phyloP scores from a whole-genome alignment of 2,329 filamentous ascomycete genomes.

The Plenodomus tracheiphilus region DNA sequence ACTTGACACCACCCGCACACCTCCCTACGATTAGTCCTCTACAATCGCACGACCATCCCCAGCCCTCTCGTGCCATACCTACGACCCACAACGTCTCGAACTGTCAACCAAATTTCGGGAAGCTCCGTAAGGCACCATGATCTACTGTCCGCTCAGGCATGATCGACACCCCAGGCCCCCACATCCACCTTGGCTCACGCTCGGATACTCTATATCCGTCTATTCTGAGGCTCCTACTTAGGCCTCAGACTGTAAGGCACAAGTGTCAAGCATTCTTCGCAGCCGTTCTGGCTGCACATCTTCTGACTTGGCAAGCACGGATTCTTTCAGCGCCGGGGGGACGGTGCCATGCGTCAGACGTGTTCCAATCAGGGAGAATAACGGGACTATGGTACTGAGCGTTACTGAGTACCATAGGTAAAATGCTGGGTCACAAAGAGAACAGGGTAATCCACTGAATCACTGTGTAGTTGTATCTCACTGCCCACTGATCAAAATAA shows the following conservation, averaged over 20 bases:
- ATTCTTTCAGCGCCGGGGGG: constrained; percentile 8
- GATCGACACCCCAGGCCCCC: constrained; percentile 8
- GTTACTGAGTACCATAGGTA: no score
- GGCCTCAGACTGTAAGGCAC: constrained; percentile 10
- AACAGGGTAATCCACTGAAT: no score
- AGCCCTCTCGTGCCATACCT: not conserved
- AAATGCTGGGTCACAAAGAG: no score
- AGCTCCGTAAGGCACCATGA: not conserved
- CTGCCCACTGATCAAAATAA: no score
- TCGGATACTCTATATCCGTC: constrained; percentile 10
- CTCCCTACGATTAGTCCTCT: no score
- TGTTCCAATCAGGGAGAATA: no score
- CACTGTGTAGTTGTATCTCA: no score
- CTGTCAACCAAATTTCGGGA: not conserved
- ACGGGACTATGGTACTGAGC: no score
- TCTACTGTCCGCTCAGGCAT: constrained; percentile 10
- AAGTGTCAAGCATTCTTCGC: constrained; percentile 26
- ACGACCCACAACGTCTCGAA: constrained; percentile 8
- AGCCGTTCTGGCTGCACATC: constrained; percentile 22
- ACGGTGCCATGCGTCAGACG: no score
- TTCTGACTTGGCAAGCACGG: constrained; percentile 29
- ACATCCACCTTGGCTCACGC: constrained; percentile 17
- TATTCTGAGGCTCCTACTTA: constrained; percentile 8
- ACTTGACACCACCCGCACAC: no score
- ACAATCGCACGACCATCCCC: constrained; percentile 2